Evolutionary conservation across 345 rosid species (phyloP).

Genomic region (Excoecaria cochinchinensis): DNA sequence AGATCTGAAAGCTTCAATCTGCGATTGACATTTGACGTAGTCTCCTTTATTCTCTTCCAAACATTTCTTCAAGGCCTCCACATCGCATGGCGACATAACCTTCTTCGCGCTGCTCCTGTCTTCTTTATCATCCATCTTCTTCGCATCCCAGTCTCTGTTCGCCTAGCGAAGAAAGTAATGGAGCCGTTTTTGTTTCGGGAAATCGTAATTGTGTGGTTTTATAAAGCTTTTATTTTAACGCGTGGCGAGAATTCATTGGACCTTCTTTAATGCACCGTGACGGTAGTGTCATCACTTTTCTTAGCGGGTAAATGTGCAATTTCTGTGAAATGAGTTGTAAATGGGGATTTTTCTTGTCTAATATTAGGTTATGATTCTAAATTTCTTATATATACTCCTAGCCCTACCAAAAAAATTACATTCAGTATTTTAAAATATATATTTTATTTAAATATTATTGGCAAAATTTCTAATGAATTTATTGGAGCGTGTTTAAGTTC

Average conservation of each 20-base stretch:
- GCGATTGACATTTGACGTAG: conserved; percentile 61
- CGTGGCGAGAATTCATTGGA: not conserved
- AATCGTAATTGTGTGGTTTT: not conserved
- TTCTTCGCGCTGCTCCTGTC: conserved; percentile 41
- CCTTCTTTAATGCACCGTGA: not conserved
- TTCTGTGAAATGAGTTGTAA: too few relatives aligned
- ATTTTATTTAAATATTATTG: too few relatives aligned
- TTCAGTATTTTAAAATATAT: too few relatives aligned
- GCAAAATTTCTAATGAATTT: too few relatives aligned
- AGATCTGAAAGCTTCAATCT: conserved; percentile 73
- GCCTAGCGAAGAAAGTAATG: not conserved
- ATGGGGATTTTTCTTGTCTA: too few relatives aligned
- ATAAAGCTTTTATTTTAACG: not conserved
- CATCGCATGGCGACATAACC: conserved; percentile 63
- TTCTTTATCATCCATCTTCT: conserved; percentile 29
- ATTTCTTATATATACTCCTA: too few relatives aligned
- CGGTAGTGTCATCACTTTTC: too few relatives aligned
- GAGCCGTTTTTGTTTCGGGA: not conserved
- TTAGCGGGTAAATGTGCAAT: not conserved
- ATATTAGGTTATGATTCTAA: too few relatives aligned
- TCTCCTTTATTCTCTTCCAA: conserved; percentile 84
- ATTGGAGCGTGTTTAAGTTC: too few relatives aligned
- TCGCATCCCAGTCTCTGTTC: not conserved
- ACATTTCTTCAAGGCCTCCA: conserved; percentile 83
- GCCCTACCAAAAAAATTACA: too few relatives aligned